These are phyloP conservation scores for Euphorbia corollata DNA, from an alignment of 441 rosid species.

Conservation along the genomic window DNA sequence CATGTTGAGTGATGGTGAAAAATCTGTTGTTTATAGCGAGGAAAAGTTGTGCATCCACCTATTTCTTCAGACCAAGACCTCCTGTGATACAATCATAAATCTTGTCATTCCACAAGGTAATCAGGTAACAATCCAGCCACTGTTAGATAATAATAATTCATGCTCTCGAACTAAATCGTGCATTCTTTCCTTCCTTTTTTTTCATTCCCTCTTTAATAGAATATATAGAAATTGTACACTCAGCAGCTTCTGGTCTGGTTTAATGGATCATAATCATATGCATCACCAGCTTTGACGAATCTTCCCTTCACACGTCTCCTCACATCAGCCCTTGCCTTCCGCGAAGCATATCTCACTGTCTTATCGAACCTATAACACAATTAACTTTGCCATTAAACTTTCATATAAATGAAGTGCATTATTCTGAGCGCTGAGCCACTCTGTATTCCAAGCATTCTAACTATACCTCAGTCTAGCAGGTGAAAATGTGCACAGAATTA, in stretches of 20 bases:
- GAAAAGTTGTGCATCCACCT: slow-evolving; percentile 20
- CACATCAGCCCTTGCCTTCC: slow-evolving; percentile 99
- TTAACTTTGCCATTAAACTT: slow-evolving; percentile 14
- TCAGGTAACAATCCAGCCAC: slow-evolving; percentile 22
- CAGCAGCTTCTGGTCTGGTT: slow-evolving; percentile 79
- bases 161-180: slow-evolving; percentile 25
- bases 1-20: slow-evolving; percentile 10
- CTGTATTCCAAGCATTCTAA: slow-evolving; percentile 3
- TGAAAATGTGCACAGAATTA: too few species aligned
- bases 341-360: slow-evolving; percentile 89
- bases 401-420: background rate
- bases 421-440: slow-evolving; percentile 11
- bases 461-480: background rate
- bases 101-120: slow-evolving; percentile 29
- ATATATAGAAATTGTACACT: slow-evolving; percentile 36
- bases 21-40: background rate
- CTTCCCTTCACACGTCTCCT: slow-evolving; percentile 96
- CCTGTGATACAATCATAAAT: slow-evolving; percentile 34
- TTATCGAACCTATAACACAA: slow-evolving; percentile 67
- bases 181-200: slow-evolving; percentile 21
- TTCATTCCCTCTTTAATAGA: slow-evolving; percentile 9
- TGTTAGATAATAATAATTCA: slow-evolving; percentile 24
- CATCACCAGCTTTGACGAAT: slow-evolving; percentile 94
- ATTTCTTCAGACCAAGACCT: slow-evolving; percentile 6
- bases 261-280: slow-evolving; percentile 88